A percentile compares a stretch with the other conserved stretches of the same genome.
Conservation (phyloP, 2,329 filamentous ascomycete species). For the Colletotrichum falcatum region DNA sequence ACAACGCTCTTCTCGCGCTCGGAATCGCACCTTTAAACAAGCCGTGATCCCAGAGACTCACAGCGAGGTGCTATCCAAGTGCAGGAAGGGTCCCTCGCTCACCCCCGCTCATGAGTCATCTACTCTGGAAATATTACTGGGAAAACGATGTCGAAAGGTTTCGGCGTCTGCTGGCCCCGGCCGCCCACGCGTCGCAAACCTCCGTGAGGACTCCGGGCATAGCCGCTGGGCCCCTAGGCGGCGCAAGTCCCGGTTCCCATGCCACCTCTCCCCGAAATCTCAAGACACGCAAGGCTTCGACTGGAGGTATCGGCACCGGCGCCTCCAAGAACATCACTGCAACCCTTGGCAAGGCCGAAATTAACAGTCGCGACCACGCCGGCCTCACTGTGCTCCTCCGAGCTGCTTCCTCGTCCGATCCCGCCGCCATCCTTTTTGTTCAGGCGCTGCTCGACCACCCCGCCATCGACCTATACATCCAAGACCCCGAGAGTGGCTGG, state of each 20-base stretch:
- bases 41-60: slow-evolving; percentile 89
- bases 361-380: slow-evolving; percentile 86
- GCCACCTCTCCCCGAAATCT: slow-evolving; percentile 63
- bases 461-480: slow-evolving; percentile 84
- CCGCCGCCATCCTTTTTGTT: slow-evolving; percentile 80
- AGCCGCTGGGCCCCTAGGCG: slow-evolving; percentile 53
- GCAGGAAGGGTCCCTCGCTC: slow-evolving; percentile 54
- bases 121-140: slow-evolving; percentile 96
- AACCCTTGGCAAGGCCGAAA: slow-evolving; percentile 69
- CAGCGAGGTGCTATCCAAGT: slow-evolving; percentile 84
- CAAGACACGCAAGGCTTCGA: slow-evolving; percentile 67
- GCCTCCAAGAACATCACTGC: slow-evolving; percentile 59
- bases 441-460: slow-evolving; percentile 84
- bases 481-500: slow-evolving; percentile 95
- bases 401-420: slow-evolving; percentile 79
- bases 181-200: slow-evolving; percentile 68
- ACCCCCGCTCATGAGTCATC: slow-evolving; percentile 85
- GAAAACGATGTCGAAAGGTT: slow-evolving; percentile 98
- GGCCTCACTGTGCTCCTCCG: slow-evolving; percentile 89
- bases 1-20: slow-evolving; percentile 51
- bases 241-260: slow-evolving; percentile 55
- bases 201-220: slow-evolving; percentile 65
- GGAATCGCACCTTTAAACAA: slow-evolving; percentile 82
- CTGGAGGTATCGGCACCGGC: slow-evolving; percentile 57
- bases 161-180: slow-evolving; percentile 84